Evolutionary conservation across 2,329 filamentous ascomycete genomes (phyloP), one percentile per base, ranked within the genome.

Genomic region (Didymella glomerata): DNA sequence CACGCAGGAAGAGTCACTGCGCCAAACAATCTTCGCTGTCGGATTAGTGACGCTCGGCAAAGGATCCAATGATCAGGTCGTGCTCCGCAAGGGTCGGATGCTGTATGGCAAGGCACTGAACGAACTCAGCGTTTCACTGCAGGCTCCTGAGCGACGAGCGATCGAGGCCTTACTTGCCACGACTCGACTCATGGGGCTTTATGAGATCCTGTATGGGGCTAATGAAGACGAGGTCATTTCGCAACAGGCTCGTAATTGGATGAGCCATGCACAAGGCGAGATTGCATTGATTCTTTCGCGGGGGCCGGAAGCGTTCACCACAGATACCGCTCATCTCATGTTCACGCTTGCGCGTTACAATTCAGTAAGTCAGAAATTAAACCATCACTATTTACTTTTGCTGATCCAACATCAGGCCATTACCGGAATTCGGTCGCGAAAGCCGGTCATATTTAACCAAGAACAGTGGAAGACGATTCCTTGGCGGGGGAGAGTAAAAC

Each of bases 381-480:
- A 4, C 1, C 32, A n/a, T 16, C 6, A 9, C 11, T 10, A 24
- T 38, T 14, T 16, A 10, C 2, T 20, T 7, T 1, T 4, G 13
- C 36, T 60, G 3, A 60, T n/a, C 4, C 1, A 42, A 16, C 20
- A 50, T n/a, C 24, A 68, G 48, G 64, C 72, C 16, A 68, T 72
- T 4, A 58, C 62, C 10, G 63, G 63, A 2, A 51, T 69, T 70
- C 83, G 85, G 38, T 47, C 61, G 14, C 61, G 76, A 28, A 74
- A 68, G 48, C 59, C 65, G 3, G 73, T 70, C 5, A 62, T 74
- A 18, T 48, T 78, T 18, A 71, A 74, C 16, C 64, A 66, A 2
- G 56, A 65, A 14, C 66, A 67, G 20, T 79, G 76, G 77, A 76
- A 74, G 41, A 77, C 67, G 0, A 47, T 76, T 4, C 77, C 77